Conservation (phyloP, 2,329 filamentous ascomycete species). For the Verticillium dahliae region DNA sequence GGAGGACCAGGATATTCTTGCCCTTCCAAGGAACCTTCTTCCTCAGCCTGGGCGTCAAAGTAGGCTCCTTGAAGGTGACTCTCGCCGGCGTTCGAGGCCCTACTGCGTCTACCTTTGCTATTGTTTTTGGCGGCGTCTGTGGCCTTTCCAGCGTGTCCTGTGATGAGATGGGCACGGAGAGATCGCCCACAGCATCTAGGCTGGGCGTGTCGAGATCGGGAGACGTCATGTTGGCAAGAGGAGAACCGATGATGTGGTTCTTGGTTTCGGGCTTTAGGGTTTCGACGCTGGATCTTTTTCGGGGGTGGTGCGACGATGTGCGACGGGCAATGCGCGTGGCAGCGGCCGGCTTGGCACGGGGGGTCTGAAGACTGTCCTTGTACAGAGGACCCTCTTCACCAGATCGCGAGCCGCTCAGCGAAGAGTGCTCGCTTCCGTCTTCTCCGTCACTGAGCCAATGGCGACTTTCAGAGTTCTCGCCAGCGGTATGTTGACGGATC, state of each 20-base stretch:
- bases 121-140: conserved; percentile 23
- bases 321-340: not conserved
- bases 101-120: conserved; percentile 19
- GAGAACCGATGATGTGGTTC: not conserved
- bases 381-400: conserved; percentile 38
- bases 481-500: conserved; percentile 79
- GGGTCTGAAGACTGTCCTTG: conserved; percentile 40
- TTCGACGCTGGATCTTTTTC: conserved; percentile 48
- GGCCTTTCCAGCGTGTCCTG: conserved; percentile 19
- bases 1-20: conserved; percentile 64
- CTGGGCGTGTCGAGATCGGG: conserved; percentile 7
- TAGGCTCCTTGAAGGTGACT: conserved; percentile 27
- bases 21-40: conserved; percentile 72
- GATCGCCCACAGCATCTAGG: conserved; percentile 5
- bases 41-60: conserved; percentile 50
- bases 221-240: conserved; percentile 7
- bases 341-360: conserved; percentile 27
- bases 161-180: conserved; percentile 7
- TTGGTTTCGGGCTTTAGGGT: conserved; percentile 36
- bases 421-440: conserved; percentile 69
- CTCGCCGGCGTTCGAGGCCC: conserved; percentile 27
- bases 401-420: conserved; percentile 59
- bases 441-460: conserved; percentile 17
- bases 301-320: conserved; percentile 29
- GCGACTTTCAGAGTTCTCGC: conserved; percentile 43